phyloP scores from a whole-genome alignment of 2,329 filamentous ascomycete species.

The Xylaria multiplex region DNA sequence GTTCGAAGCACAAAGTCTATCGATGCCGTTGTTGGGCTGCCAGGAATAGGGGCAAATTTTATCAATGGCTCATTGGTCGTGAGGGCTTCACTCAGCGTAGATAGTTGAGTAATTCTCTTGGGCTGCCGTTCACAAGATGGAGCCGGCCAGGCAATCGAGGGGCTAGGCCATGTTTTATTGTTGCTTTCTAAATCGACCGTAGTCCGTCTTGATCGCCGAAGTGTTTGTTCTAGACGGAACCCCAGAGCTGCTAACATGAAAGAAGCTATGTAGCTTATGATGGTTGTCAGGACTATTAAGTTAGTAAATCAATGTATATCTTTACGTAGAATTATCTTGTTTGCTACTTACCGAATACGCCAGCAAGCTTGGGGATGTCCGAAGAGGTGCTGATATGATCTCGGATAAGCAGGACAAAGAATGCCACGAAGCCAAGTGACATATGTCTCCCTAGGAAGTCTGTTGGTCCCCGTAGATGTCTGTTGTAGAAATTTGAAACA shows the following conservation, averaged over 20 bases:
- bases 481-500: constrained; percentile 40
- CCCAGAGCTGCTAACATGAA: constrained; percentile 41
- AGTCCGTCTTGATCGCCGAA: constrained; percentile 36
- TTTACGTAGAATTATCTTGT: not conserved
- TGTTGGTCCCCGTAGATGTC: constrained; percentile 45
- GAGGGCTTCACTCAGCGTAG: constrained; percentile 33
- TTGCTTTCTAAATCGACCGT: constrained; percentile 41
- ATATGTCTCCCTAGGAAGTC: constrained; percentile 50
- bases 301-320: constrained; percentile 13
- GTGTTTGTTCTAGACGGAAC: constrained; percentile 41
- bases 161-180: constrained; percentile 43
- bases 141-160: constrained; percentile 42
- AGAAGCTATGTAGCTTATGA: constrained; percentile 42
- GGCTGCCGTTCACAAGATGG: constrained; percentile 30
- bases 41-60: constrained; percentile 27
- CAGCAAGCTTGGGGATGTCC: constrained; percentile 44
- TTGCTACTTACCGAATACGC: constrained; percentile 44
- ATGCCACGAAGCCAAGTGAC: constrained; percentile 49
- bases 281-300: constrained; percentile 42
- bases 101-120: constrained; percentile 35
- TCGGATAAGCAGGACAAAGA: constrained; percentile 48
- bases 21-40: constrained; percentile 5
- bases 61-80: constrained; percentile 34
- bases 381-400: constrained; percentile 43
- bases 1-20: constrained; percentile 42